Conservation (phyloP, 2,329 filamentous ascomycete genomes). For the Lomentospora prolificans region DNA sequence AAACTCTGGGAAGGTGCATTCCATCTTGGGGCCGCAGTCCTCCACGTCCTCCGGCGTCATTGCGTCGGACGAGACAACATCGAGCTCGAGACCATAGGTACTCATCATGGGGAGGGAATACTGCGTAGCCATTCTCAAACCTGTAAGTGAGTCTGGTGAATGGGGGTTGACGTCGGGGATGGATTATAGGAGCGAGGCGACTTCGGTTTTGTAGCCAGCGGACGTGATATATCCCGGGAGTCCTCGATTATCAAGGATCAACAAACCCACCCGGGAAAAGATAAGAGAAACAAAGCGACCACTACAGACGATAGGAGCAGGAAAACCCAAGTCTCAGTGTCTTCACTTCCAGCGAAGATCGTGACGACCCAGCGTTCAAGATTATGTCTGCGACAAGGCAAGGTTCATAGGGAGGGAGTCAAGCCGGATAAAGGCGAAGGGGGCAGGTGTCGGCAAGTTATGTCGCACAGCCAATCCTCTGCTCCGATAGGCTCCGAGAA, state of each 20-base stretch:
- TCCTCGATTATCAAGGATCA: no score
- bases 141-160: background rate
- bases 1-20: slow-evolving; percentile 44
- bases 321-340: background rate
- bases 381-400: no score
- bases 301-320: background rate
- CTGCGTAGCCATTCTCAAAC: background rate
- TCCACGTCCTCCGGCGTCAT: background rate
- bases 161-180: no score
- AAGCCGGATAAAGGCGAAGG: no score
- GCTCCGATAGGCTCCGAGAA: no score
- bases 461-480: no score
- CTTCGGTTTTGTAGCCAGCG: no score
- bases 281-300: background rate
- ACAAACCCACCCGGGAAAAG: no score
- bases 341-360: background rate
- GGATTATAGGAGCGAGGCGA: no score
- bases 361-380: background rate
- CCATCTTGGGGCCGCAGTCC: slow-evolving; percentile 9
- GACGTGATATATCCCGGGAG: no score
- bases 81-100: background rate
- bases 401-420: no score
- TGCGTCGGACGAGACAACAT: background rate
- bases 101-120: background rate
- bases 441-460: no score